Percentiles rank a stretch among this genome's conserved stretches.
phyloP scores from a whole-genome alignment of 805 yeast genomes.

The Candida ficus region DNA sequence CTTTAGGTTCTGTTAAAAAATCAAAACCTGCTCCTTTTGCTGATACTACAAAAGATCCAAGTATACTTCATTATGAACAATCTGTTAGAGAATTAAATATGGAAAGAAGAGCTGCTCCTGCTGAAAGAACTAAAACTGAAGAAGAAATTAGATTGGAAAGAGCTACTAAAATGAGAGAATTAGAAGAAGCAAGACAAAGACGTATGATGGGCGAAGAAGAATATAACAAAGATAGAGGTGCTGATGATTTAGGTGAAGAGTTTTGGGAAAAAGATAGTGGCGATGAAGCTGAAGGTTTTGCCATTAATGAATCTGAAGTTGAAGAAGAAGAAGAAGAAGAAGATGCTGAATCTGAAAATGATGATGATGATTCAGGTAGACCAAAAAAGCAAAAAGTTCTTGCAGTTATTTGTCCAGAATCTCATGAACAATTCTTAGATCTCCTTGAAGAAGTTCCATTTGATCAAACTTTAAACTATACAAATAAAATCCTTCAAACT shows the following conservation, averaged over 20 bases:
- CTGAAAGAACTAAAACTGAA: slow-evolving; percentile 74
- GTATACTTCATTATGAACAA: slow-evolving; percentile 51
- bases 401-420: slow-evolving; percentile 40
- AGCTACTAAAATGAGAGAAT: slow-evolving; percentile 50
- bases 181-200: slow-evolving; percentile 63
- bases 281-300: slow-evolving; percentile 37
- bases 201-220: slow-evolving; percentile 69
- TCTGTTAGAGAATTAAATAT: slow-evolving; percentile 61
- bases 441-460: slow-evolving; percentile 31
- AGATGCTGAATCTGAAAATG: slow-evolving; percentile 35
- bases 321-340: slow-evolving; percentile 39
- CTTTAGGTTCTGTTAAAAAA: slow-evolving; percentile 31
- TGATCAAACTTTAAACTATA: slow-evolving; percentile 39
- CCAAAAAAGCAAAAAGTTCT: slow-evolving; percentile 20
- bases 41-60: slow-evolving; percentile 30
- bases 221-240: slow-evolving; percentile 41
- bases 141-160: slow-evolving; percentile 63
- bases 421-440: slow-evolving; percentile 37
- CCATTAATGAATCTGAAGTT: slow-evolving; percentile 24
- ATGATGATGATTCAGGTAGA: slow-evolving; percentile 20
- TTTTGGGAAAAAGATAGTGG: slow-evolving; percentile 61
- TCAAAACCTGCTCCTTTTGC: slow-evolving; percentile 22
- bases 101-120: slow-evolving; percentile 75
- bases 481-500: slow-evolving; percentile 50
- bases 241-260: slow-evolving; percentile 63